Base-by-base conservation (phyloP, 2,329 filamentous ascomycete genomes). In the Penicillium occitanis region DNA sequence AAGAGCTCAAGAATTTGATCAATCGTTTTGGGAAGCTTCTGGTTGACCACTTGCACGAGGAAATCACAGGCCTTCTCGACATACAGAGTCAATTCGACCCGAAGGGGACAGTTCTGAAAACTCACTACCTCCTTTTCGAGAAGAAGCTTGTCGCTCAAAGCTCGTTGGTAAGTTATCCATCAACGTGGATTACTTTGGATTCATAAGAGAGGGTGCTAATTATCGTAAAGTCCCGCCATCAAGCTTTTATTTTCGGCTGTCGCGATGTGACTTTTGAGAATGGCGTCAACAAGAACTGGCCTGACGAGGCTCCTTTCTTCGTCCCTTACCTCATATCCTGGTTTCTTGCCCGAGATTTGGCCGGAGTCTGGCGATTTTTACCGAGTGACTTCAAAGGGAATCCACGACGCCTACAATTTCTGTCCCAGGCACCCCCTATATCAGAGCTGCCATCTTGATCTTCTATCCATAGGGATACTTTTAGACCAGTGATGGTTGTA, bases 161-260 rank as follows among this genome's bases (percentile, higher is more conserved):
- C 14, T 57, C 28, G n/a, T 22, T 50, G 46, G 46, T 50, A 50
- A 22, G 44, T 25, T 50, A 22, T 4, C 46, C 19, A 22, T 25
- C 11, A 13, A 50, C 5, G 11, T 50, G 22, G 8, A 25, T 22
- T 11, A 11, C 25, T 22, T 25, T 25, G 5, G 5, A 17, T 13
- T 50, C 3, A 5, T 50, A 25, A 28, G 22, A 50, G 3, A 48
- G 11, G 5, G 19, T 50, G 46, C 46, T 50, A 14, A 50, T 50
- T 50, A 1, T 22, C 8, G 10, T 19, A 57, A 19, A 57, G 51
- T 57, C 51, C 10, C 51, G 51, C 3, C 51, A 57, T 57, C 51
- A 57, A 37, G 51, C 51, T n/a, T 57, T 57, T 30, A 57, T 57
- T 19, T 57, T 57, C 19, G 51, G 51, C 51, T 57, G 51, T 57